Conservation (phyloP, 2,329 filamentous ascomycete species). For the Cercospora sojina region DNA sequence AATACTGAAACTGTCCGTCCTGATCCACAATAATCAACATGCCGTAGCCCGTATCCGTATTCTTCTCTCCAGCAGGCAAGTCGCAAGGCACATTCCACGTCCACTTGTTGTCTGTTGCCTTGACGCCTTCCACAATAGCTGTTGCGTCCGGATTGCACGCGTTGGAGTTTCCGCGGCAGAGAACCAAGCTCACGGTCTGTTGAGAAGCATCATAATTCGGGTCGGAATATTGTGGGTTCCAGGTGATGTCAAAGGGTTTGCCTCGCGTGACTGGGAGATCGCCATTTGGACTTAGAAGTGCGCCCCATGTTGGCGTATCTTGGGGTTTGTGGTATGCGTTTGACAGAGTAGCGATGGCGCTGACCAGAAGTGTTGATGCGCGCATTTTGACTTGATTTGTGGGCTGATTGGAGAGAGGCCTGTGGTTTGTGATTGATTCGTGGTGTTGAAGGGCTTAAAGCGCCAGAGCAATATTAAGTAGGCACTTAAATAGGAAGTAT, state of each 20-base stretch:
- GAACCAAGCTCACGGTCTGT: slow-evolving; percentile 17
- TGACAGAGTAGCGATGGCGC: slow-evolving; percentile 2
- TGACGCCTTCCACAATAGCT: slow-evolving; percentile 11
- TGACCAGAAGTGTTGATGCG: slow-evolving; percentile 1
- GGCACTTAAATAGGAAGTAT: not conserved
- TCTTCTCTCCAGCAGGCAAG: slow-evolving; percentile 8
- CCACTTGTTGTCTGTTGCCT: not conserved
- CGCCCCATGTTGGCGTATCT: slow-evolving; percentile 14
- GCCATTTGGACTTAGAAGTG: slow-evolving; percentile 11
- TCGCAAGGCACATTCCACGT: slow-evolving; percentile 20
- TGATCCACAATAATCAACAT: slow-evolving; percentile 24
- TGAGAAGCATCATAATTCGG: not conserved
- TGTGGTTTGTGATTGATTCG: not conserved
- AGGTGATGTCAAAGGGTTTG: slow-evolving; percentile 14
- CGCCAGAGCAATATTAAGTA: not conserved
- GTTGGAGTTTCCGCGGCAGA: slow-evolving; percentile 19
- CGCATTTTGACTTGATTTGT: slow-evolving; percentile 4
- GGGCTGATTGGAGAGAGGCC: not conserved
- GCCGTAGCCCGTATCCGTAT: slow-evolving; percentile 15
- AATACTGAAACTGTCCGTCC: slow-evolving; percentile 21
- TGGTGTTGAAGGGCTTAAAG: not conserved
- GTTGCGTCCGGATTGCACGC: slow-evolving; percentile 9
- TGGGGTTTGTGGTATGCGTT: slow-evolving; percentile 15
- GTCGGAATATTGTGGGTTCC: slow-evolving; percentile 9
- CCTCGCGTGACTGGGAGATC: slow-evolving; percentile 16